Percentiles rank a stretch among this genome's conserved stretches.
Evolutionary conservation across 2,329 filamentous ascomycete genomes (phyloP).

Genomic region (Penicillium frequentans): DNA sequence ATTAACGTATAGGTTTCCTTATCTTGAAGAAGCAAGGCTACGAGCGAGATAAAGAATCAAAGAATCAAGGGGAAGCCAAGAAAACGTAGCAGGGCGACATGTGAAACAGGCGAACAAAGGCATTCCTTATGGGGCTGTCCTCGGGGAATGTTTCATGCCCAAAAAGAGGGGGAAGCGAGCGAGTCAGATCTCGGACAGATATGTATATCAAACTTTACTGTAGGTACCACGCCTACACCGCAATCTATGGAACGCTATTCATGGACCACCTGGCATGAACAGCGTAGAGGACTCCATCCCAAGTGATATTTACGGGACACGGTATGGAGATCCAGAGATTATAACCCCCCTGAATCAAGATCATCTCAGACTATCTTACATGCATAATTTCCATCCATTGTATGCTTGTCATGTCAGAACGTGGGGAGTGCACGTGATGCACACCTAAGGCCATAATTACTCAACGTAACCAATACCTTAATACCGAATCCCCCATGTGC

Average conservation of each 20-base stretch:
- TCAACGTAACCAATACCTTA: background rate
- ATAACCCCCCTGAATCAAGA: background rate
- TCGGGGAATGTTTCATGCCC: background rate
- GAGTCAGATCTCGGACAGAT: background rate
- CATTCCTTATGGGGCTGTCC: background rate
- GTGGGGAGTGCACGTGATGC: background rate
- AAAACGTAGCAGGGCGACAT: background rate
- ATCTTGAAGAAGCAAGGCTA: background rate
- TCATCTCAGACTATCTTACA: too few relatives aligned
- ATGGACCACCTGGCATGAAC: background rate
- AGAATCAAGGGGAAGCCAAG: background rate
- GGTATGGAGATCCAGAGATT: background rate
- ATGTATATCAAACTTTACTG: background rate
- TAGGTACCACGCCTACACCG: slow-evolving; percentile 1
- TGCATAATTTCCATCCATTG: background rate
- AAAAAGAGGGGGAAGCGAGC: background rate
- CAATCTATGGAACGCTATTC: background rate
- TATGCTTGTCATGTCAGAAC: background rate
- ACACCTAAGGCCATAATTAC: background rate
- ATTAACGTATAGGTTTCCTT: background rate
- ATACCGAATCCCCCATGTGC: slow-evolving; percentile 12
- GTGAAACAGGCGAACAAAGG: background rate
- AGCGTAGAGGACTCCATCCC: too few relatives aligned
- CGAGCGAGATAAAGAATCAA: background rate
- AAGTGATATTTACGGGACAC: too few relatives aligned